Conservation (phyloP, 129 eudicot species). For the Centella asiatica region DNA sequence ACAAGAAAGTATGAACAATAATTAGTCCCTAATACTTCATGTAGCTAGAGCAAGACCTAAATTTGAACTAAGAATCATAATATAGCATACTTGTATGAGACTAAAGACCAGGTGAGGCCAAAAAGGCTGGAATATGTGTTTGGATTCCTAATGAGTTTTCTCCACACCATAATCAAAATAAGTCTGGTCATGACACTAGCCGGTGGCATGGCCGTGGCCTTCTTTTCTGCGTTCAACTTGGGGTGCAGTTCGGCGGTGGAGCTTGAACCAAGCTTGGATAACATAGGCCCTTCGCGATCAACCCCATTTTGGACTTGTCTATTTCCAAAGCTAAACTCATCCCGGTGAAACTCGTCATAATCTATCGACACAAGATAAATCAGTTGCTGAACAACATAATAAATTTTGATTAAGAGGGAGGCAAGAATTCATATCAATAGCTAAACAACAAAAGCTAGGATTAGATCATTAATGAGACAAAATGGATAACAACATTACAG, state of each 20-base stretch:
- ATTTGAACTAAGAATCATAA: not conserved
- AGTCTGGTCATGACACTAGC: slow-evolving; percentile 19
- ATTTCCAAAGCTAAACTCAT: slow-evolving; percentile 67
- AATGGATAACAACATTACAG: not conserved
- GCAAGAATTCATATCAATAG: not conserved
- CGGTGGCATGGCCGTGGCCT: slow-evolving; percentile 13
- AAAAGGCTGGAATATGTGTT: slow-evolving; percentile 48
- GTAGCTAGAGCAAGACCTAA: not conserved
- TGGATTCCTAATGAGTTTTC: slow-evolving; percentile 49
- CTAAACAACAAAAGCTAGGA: not conserved
- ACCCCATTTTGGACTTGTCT: slow-evolving; percentile 45
- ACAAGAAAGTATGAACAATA: not conserved
- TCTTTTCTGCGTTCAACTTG: slow-evolving; percentile 20
- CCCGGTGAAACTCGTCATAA: slow-evolving; percentile 59
- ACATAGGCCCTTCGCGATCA: slow-evolving; percentile 55
- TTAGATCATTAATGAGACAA: not conserved
- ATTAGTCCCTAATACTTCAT: not conserved
- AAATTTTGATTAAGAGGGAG: not conserved
- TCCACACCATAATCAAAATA: slow-evolving; percentile 34
- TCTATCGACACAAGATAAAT: slow-evolving; percentile 26
- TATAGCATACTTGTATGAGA: slow-evolving; percentile 35
- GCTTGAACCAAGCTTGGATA: slow-evolving; percentile 77
- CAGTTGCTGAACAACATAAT: not conserved
- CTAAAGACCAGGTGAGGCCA: slow-evolving; percentile 50
- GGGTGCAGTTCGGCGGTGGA: slow-evolving; percentile 71